Base-by-base conservation (phyloP, 2,329 filamentous ascomycete genomes). In the Eutypella sp. region DNA sequence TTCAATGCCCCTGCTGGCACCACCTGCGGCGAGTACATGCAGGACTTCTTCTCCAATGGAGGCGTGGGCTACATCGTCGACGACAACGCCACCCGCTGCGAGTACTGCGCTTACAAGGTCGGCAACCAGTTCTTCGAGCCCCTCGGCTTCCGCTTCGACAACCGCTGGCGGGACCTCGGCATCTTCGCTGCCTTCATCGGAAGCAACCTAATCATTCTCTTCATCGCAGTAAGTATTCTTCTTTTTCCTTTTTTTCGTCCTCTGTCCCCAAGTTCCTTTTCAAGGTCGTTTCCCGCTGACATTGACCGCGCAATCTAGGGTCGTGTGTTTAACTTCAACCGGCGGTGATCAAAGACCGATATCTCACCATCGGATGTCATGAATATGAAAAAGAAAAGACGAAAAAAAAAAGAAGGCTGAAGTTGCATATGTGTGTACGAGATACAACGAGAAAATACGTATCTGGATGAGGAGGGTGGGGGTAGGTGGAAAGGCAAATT, bases 111-210 rank as follows among this genome's bases (percentile, higher is more conserved):
- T 1, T 95, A 82, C 69, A 82, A 78, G 50, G 70, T 87, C 11
- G 90, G 89, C 24, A 86, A 95, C 53, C 75, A 95, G 68, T 95
- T 92, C 60, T 95, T 87, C 61, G 61, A 70, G 44, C 74, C 79
- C 0, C 74, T 95, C 16, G 75, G 77, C 2, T 77, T 95, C 58
- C 70, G 68, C 2, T 95, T 84, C 57, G 69, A 71, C 37, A 67
- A 87, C 52, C 72, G 89, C 15, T 95, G 89, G 89, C 78, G 89
- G 45, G 89, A 96, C 56, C 47, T 93, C 46, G 90, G 89, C 2
- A 95, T 95, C 50, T 85, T 84, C 55, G 55, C 78, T 25, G 85
- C 83, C 1, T 95, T 90, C 59, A 76, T 95, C 44, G 87, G 68
- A 13, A 89, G 84, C 60, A 95, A 95, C 64, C 60, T 93, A 57